Evolutionary conservation across 495 filamentous ascomycete species (phyloP).

Genomic region (Mytilinidion resinicola): DNA sequence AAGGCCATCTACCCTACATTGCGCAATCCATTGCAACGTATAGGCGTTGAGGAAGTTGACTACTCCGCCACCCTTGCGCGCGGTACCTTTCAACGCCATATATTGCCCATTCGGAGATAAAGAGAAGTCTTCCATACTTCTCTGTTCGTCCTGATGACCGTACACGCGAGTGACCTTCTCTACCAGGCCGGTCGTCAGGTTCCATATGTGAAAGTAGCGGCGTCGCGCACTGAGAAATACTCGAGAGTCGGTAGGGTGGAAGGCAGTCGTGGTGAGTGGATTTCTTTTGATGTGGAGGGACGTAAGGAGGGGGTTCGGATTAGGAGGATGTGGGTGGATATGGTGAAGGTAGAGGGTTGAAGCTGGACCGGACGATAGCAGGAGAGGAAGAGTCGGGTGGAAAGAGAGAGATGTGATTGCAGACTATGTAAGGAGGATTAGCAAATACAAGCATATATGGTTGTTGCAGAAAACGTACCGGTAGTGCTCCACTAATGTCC

Average conservation of each 20-base stretch:
- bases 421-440: conserved; percentile 42
- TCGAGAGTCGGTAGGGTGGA: conserved; percentile 54
- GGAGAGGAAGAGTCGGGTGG: conserved; percentile 79
- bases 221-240: conserved; percentile 82
- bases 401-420: conserved; percentile 78
- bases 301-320: conserved; percentile 79
- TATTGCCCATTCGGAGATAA: conserved; percentile 78
- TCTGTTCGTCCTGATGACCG: conserved; percentile 77
- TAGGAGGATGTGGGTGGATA: conserved; percentile 50
- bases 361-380: conserved; percentile 80
- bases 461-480: conserved; percentile 40
- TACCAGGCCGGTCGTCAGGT: conserved; percentile 69
- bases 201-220: conserved; percentile 92
- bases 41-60: conserved; percentile 75
- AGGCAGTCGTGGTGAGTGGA: conserved; percentile 71
- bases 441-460: background rate
- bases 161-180: conserved; percentile 73
- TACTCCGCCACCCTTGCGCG: conserved; percentile 75
- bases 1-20: conserved; percentile 74
- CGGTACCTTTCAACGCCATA: conserved; percentile 70
- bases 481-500: conserved; percentile 54
- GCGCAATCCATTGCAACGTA: conserved; percentile 83
- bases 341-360: conserved; percentile 85
- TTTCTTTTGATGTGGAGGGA: conserved; percentile 80
- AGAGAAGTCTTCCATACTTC: conserved; percentile 83